Evolutionary conservation across 164 flowering plant genomes (phyloP), one percentile per base, ranked within the genome.

Genomic region (Vitis amurensis): DNA sequence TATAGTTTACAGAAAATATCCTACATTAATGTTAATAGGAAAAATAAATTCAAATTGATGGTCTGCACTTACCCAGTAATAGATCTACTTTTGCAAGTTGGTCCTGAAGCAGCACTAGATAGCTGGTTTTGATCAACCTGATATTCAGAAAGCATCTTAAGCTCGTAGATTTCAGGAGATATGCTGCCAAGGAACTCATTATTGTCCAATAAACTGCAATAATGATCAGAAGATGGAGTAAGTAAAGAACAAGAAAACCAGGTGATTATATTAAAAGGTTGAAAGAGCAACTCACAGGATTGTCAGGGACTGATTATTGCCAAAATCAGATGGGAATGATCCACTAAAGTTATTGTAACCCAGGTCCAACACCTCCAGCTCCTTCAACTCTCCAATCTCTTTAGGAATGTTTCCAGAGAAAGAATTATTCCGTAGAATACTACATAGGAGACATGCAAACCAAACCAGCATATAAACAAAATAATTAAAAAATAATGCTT

Each of bases 341-440:
- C 86, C 88, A 29, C 79, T 78, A 64, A 91, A 86, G 67, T 86
- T 87, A 74, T 91, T 91, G 65, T 71, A 76, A 63, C 92, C 82
- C 75, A 89, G 69, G 62, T 93, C 94, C 68, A 93, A 68, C 51
- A 85, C 68, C 78, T 87, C 87, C 63, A 93, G 76, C 67, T 82
- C 86, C 68, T 81, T 80, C 81, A 91, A 72, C 17, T 76, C 71
- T 69, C 77, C 81, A 23, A 91, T 77, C 76, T 87, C 92, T 64
- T 76, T 57, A 27, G 98, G 97, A 56, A 93, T 79, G 50, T 49
- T 31, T 47, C 94, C 97, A 15, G 53, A 81, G 59, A 91, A 91
- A 10, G 88, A 87, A 71, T 91, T 91, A 72, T 89, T 89, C 50
- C 83, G 86, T 62, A 93, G 66, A 76, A 83, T 74, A 53, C 98